A percentile compares a stretch with the other conserved stretches of the same genome.
These are phyloP conservation scores for Drechslera avenae DNA, from an alignment of 2,329 filamentous ascomycete species.

Conservation along the genomic window DNA sequence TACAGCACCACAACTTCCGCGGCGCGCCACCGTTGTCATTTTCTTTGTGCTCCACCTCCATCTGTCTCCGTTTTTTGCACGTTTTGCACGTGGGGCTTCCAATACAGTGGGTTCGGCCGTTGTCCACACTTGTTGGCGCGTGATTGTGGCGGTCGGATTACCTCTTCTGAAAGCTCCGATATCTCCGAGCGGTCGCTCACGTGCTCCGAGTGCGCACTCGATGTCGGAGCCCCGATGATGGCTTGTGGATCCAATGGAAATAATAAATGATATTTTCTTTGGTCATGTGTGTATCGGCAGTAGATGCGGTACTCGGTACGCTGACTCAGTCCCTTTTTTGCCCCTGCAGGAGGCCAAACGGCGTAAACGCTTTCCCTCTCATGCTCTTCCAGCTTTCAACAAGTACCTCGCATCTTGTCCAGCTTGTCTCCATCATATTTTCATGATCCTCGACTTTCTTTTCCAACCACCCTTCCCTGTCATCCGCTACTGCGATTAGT, in stretches of 20 bases:
- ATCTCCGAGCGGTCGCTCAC: background rate
- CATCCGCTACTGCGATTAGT: slow-evolving; percentile 29
- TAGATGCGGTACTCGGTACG: background rate
- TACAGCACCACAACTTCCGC: background rate
- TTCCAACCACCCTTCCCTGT: slow-evolving; percentile 29
- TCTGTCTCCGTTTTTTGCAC: background rate
- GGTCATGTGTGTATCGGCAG: background rate
- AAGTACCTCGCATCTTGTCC: slow-evolving; percentile 18
- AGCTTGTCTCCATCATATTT: slow-evolving; percentile 15
- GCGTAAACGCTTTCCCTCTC: slow-evolving; percentile 12
- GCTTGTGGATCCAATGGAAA: background rate
- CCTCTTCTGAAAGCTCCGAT: background rate
- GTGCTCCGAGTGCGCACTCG: background rate
- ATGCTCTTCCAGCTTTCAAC: slow-evolving; percentile 19
- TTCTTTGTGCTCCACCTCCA: slow-evolving; percentile 7
- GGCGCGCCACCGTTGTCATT: background rate
- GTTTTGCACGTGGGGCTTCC: background rate
- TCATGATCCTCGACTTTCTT: slow-evolving; percentile 21
- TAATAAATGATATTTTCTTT: background rate
- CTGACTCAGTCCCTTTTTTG: slow-evolving; percentile 1
- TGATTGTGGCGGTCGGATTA: background rate
- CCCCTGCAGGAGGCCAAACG: slow-evolving; percentile 15
- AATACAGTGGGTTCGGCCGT: background rate
- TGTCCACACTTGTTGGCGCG: background rate
- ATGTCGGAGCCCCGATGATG: background rate